Evolutionary conservation across 1,284 basidiomycete genomes (phyloP).

Genomic region (Sporisorium iseilematis-ciliati): DNA sequence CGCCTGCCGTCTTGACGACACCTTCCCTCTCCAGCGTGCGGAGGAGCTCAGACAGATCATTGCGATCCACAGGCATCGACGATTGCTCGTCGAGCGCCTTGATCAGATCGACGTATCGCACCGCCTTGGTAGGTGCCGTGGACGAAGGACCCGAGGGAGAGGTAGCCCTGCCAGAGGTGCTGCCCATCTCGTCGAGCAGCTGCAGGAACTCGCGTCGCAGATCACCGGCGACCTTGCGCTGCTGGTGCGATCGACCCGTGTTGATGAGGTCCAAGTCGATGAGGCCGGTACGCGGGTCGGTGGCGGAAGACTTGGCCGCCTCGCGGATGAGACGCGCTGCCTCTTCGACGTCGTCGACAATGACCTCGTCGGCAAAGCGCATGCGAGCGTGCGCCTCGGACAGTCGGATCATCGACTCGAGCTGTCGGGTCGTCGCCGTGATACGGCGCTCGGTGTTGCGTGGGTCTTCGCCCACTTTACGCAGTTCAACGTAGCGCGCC

Average conservation of each 20-base stretch:
- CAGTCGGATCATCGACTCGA: slow-evolving; percentile 97
- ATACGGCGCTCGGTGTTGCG: slow-evolving; percentile 87
- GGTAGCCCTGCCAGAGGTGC: slow-evolving; percentile 37
- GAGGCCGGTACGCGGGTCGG: slow-evolving; percentile 90
- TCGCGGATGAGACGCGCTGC: slow-evolving; percentile 92
- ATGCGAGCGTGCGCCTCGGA: slow-evolving; percentile 96
- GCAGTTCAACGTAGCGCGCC: slow-evolving; percentile 89
- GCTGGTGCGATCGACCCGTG: slow-evolving; percentile 87
- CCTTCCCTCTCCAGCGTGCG: slow-evolving; percentile 62
- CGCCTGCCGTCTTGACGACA: slow-evolving; percentile 61
- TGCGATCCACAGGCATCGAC: slow-evolving; percentile 58
- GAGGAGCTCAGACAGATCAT: slow-evolving; percentile 62
- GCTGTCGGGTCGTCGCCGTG: slow-evolving; percentile 95
- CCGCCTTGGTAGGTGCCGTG: slow-evolving; percentile 48
- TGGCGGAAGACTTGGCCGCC: slow-evolving; percentile 83
- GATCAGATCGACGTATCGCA: slow-evolving; percentile 62
- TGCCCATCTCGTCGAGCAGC: slow-evolving; percentile 59
- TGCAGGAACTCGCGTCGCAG: slow-evolving; percentile 62
- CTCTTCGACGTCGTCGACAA: slow-evolving; percentile 88
- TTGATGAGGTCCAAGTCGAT: slow-evolving; percentile 96
- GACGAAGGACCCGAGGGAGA: slow-evolving; percentile 42
- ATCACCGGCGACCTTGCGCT: slow-evolving; percentile 73
- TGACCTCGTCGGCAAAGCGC: slow-evolving; percentile 87
- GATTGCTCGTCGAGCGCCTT: slow-evolving; percentile 64
- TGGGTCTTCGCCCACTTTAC: slow-evolving; percentile 85